A percentile compares a stretch with the other conserved stretches of the same genome.
Conservation (phyloP, 148 eudicot genomes). For the Dysphania ambrosioides region DNA sequence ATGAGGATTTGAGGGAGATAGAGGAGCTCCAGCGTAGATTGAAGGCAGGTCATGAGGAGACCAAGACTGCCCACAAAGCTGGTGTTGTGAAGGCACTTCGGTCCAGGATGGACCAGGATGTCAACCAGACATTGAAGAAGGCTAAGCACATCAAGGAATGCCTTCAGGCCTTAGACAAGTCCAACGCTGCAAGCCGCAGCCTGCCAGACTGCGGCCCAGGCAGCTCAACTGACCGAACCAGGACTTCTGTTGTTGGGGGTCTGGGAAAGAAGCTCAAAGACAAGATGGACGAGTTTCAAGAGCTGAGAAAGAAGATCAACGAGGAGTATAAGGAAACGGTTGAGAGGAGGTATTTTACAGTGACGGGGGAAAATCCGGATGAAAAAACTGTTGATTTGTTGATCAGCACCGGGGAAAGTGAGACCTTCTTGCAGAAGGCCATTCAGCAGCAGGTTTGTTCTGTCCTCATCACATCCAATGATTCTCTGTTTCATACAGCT, state of each 20-base stretch:
- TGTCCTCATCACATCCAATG: background rate
- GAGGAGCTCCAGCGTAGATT: constrained; percentile 45
- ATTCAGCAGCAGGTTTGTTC: constrained; percentile 68
- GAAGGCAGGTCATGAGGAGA: constrained; percentile 50
- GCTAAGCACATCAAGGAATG: constrained; percentile 66
- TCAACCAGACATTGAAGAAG: constrained; percentile 55
- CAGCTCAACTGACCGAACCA: constrained; percentile 69
- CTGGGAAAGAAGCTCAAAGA: constrained; percentile 68
- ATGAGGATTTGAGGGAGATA: constrained; percentile 54
- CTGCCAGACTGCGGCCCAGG: constrained; percentile 82
- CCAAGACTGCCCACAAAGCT: constrained; percentile 65
- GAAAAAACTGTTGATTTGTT: constrained; percentile 57
- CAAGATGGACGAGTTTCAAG: constrained; percentile 63
- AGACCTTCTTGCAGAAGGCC: constrained; percentile 72
- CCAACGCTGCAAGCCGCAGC: constrained; percentile 66
- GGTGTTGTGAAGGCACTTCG: constrained; percentile 52
- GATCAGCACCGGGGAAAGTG: constrained; percentile 85
- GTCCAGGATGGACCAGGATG: constrained; percentile 63
- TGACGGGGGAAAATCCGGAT: constrained; percentile 80
- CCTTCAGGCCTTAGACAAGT: constrained; percentile 55
- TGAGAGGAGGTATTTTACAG: constrained; percentile 73
- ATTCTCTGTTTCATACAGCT: background rate
- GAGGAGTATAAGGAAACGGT: constrained; percentile 77
- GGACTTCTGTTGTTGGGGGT: constrained; percentile 72
- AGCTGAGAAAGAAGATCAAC: constrained; percentile 47